Percentiles rank a stretch among this genome's conserved stretches.
Evolutionary conservation across 495 filamentous ascomycete genomes (phyloP).

Genomic region (Oidiodendron maius): DNA sequence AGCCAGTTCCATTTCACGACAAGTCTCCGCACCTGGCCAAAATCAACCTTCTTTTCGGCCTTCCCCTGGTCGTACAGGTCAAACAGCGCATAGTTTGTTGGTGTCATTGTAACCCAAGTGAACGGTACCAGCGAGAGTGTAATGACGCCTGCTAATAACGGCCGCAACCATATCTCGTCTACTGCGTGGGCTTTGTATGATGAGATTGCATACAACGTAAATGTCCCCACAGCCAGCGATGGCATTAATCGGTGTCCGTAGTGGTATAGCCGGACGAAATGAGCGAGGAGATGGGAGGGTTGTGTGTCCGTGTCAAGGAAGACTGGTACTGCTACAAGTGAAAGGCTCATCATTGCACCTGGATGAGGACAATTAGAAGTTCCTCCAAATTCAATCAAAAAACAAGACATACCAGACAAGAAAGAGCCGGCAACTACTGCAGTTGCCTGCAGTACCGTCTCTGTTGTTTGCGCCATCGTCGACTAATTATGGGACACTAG

Average conservation of each 20-base stretch:
- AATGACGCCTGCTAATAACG: neutral
- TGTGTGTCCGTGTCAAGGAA: constrained; percentile 24
- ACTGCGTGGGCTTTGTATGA: constrained; percentile 5
- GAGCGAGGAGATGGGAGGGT: constrained; percentile 16
- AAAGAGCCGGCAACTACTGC: constrained; percentile 4
- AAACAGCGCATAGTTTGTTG: constrained; percentile 28
- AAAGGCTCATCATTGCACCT: constrained; percentile 27
- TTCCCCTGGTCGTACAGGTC: constrained; percentile 8
- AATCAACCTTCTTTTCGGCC: neutral
- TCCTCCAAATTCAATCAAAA: neutral
- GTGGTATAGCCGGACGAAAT: constrained; percentile 25
- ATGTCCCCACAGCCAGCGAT: constrained; percentile 18
- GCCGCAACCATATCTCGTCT: constrained; percentile 16
- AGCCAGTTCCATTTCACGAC: constrained; percentile 1
- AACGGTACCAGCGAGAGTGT: constrained; percentile 28
- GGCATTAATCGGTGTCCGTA: constrained; percentile 26
- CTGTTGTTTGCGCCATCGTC: no score
- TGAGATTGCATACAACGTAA: constrained; percentile 17
- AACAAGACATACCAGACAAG: neutral
- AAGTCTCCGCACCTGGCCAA: neutral
- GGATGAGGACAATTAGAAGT: neutral
- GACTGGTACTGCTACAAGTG: constrained; percentile 20
- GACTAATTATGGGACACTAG: no score
- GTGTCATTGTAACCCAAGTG: constrained; percentile 27
- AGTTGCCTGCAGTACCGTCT: constrained; percentile 3